These are phyloP conservation scores for Fonsecaea pugnacius DNA, from an alignment of 2,329 filamentous ascomycete species.

Conservation along the genomic window DNA sequence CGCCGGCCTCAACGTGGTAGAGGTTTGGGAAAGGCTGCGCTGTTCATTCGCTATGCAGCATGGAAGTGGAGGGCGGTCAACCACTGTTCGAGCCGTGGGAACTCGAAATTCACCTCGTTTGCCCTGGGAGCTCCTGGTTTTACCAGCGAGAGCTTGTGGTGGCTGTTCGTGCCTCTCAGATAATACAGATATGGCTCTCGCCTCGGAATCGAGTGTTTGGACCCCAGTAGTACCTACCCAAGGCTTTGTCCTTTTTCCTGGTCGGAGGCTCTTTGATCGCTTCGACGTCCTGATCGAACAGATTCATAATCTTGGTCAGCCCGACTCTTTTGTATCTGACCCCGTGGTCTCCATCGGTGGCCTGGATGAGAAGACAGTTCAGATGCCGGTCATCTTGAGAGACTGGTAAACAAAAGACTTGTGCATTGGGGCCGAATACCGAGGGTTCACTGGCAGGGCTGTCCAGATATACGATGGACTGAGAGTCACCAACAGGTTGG, in stretches of 20 bases:
- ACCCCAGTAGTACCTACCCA: constrained; percentile 18
- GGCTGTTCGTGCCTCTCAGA: constrained; percentile 1
- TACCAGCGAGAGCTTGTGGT: not conserved
- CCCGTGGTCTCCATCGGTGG: constrained; percentile 21
- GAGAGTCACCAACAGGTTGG: constrained; percentile 5
- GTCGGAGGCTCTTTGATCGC: constrained; percentile 11
- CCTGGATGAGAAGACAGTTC: constrained; percentile 18
- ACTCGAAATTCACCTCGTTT: not conserved
- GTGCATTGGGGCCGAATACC: constrained; percentile 16
- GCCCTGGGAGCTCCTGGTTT: not conserved
- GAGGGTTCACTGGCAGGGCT: constrained; percentile 20
- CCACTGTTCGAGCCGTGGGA: not conserved
- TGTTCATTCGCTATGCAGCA: not conserved
- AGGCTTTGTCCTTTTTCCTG: constrained; percentile 4
- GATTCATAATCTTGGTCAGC: constrained; percentile 7
- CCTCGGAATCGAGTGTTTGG: constrained; percentile 5
- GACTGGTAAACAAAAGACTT: constrained; percentile 20
- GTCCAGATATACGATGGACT: constrained; percentile 18
- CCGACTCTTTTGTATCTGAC: constrained; percentile 17
- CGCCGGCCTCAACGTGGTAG: not conserved
- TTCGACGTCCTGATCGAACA: constrained; percentile 1
- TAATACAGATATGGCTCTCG: constrained; percentile 24
- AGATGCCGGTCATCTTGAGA: constrained; percentile 5
- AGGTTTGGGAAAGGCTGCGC: not conserved
- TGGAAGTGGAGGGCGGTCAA: not conserved